Conservation (phyloP, 352 stramenopile genomes). For the Blastocystis sp. region DNA sequence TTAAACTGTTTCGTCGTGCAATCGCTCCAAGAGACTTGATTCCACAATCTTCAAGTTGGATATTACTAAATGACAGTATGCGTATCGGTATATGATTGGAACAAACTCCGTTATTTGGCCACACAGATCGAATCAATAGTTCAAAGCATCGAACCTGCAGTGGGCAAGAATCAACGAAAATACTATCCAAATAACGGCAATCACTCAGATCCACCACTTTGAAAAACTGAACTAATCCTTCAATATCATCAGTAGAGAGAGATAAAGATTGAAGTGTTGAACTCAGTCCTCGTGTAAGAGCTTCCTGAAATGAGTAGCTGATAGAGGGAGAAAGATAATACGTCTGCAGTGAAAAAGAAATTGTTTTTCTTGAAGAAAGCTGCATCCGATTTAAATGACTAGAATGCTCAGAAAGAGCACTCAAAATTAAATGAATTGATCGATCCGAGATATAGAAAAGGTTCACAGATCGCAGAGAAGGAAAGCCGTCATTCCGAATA, state of each 20-base stretch:
- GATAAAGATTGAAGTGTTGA: neutral
- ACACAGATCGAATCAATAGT: neutral
- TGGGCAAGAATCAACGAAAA: neutral
- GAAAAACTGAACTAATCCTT: neutral
- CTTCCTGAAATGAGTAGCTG: slow-evolving; percentile 1
- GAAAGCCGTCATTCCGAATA: slow-evolving; percentile 19
- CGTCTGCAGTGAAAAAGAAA: neutral
- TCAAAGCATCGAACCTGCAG: neutral
- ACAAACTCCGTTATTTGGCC: neutral
- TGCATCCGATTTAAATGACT: neutral
- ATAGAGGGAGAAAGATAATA: neutral
- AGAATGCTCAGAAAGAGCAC: neutral
- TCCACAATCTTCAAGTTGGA: neutral
- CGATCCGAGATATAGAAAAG: neutral
- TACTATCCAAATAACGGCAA: neutral
- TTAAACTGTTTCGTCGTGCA: neutral
- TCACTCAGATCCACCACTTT: neutral
- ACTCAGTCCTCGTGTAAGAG: neutral
- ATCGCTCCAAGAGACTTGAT: neutral
- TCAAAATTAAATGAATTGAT: neutral
- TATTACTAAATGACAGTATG: neutral
- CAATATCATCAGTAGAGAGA: neutral
- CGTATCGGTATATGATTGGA: neutral
- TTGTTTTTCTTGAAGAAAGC: neutral
- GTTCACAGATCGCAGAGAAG: neutral